Evolutionary conservation across 169 alveolate species (phyloP).

Genomic region (Babesia bigemina): DNA sequence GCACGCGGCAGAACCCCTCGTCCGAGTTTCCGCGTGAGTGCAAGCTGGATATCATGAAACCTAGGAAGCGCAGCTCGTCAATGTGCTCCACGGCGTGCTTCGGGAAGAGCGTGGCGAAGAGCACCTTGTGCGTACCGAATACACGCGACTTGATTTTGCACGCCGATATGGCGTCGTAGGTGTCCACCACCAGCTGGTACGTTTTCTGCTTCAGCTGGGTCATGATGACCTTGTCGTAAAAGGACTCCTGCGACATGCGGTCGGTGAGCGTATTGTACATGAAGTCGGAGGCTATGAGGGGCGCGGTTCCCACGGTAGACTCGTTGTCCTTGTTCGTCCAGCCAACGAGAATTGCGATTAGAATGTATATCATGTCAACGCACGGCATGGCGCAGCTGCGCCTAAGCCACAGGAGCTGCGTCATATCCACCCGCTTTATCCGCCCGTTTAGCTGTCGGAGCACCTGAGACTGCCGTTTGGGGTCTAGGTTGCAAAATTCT

Average conservation of each 20-base stretch:
- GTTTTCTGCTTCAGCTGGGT: slow-evolving; percentile 47
- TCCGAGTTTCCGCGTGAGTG: slow-evolving; percentile 22
- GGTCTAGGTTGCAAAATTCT: slow-evolving; percentile 47
- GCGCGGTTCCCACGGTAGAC: slow-evolving; percentile 36
- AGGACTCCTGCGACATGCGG: slow-evolving; percentile 60
- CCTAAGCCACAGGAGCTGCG: slow-evolving; percentile 65
- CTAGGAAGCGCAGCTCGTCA: slow-evolving; percentile 34
- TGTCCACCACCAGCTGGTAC: slow-evolving; percentile 11
- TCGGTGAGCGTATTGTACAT: slow-evolving; percentile 56
- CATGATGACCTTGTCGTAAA: slow-evolving; percentile 54
- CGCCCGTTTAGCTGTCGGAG: slow-evolving; percentile 49
- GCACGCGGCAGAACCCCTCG: slow-evolving; percentile 22
- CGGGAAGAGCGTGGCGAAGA: slow-evolving; percentile 61
- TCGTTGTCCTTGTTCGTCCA: slow-evolving; percentile 46
- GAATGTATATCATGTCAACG: slow-evolving; percentile 57
- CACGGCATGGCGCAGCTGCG: slow-evolving; percentile 47
- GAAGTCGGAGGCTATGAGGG: slow-evolving; percentile 54
- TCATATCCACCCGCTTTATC: slow-evolving; percentile 18
- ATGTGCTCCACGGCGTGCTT: slow-evolving; percentile 36
- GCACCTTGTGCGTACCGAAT: slow-evolving; percentile 30
- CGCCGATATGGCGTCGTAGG: slow-evolving; percentile 30
- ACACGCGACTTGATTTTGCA: slow-evolving; percentile 24
- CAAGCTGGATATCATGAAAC: slow-evolving; percentile 32
- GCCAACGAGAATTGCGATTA: slow-evolving; percentile 41
- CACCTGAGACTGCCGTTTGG: slow-evolving; percentile 54